phyloP scores from a whole-genome alignment of 1,284 basidiomycete genomes.

The Ganoderma leucocontextum region DNA sequence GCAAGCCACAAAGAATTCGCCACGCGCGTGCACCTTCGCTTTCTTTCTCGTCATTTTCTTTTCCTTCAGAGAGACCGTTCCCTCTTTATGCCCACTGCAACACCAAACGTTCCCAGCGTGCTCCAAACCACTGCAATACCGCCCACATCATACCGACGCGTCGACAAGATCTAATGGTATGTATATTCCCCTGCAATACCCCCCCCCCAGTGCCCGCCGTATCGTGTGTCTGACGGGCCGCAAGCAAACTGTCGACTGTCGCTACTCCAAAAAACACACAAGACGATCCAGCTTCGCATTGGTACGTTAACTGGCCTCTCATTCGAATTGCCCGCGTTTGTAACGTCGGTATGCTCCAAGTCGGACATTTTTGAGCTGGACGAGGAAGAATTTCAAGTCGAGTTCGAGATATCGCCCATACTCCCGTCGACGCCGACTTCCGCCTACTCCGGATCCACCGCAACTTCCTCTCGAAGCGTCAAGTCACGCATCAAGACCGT shows the following conservation, averaged over 20 bases:
- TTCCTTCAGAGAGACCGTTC: conserved; percentile 30
- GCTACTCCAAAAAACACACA: conserved; percentile 18
- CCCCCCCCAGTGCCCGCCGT: too few species aligned
- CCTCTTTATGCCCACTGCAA: conserved; percentile 33
- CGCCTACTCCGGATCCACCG: conserved; percentile 42
- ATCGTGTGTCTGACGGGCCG: background rate
- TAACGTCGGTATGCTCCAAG: conserved; percentile 16
- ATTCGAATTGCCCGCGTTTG: background rate
- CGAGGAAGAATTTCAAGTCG: conserved; percentile 43
- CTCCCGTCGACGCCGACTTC: conserved; percentile 41
- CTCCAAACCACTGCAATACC: conserved; percentile 16
- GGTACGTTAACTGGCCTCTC: conserved; percentile 24
- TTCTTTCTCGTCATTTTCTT: conserved; percentile 24
- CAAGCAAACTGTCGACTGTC: conserved; percentile 35
- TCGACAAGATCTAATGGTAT: conserved; percentile 27
- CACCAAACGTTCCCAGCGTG: conserved; percentile 19
- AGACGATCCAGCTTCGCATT: conserved; percentile 34
- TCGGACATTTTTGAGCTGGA: conserved; percentile 41
- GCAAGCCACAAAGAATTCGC: conserved; percentile 11
- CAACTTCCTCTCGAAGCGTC: conserved; percentile 21
- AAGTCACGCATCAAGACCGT: conserved; percentile 28
- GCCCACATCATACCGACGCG: background rate
- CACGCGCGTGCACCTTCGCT: conserved; percentile 25
- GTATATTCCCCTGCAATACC: background rate
- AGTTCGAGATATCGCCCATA: conserved; percentile 67